These are phyloP conservation scores for Centaurea solstitialis DNA, from an alignment of 129 eudicot genomes.

Conservation along the genomic window DNA sequence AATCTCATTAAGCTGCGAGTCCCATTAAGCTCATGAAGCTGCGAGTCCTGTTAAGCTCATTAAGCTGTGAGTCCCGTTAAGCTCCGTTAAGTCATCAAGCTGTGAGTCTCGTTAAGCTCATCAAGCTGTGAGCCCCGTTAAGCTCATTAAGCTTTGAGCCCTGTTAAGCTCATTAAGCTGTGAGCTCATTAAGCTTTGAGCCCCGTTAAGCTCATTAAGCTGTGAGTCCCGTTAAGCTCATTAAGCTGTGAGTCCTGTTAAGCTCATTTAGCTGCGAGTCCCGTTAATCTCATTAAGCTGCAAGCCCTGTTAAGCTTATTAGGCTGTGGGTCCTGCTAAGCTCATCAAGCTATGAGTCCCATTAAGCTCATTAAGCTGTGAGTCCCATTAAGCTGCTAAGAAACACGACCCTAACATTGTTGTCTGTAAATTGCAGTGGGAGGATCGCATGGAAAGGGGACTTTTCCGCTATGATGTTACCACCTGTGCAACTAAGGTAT, in stretches of 20 bases:
- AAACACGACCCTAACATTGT: background rate
- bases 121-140: background rate
- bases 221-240: background rate
- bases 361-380: background rate
- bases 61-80: background rate
- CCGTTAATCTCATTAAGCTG: background rate
- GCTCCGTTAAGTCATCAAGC: too few relatives aligned
- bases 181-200: background rate
- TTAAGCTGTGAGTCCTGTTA: background rate
- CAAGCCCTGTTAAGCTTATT: background rate
- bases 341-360: background rate
- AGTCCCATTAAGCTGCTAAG: background rate
- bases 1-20: background rate
- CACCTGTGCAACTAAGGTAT: conserved; percentile 62
- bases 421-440: conserved; percentile 46
- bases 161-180: background rate
- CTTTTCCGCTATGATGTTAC: conserved; percentile 84
- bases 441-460: conserved; percentile 65
- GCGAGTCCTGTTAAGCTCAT: background rate
- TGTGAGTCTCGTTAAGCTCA: background rate
- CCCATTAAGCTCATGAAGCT: background rate
- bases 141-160: background rate
- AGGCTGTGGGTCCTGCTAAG: background rate
- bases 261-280: background rate
- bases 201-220: too few relatives aligned